phyloP scores from a whole-genome alignment of 768 basidiomycete species.

The Hericium rajendrae region DNA sequence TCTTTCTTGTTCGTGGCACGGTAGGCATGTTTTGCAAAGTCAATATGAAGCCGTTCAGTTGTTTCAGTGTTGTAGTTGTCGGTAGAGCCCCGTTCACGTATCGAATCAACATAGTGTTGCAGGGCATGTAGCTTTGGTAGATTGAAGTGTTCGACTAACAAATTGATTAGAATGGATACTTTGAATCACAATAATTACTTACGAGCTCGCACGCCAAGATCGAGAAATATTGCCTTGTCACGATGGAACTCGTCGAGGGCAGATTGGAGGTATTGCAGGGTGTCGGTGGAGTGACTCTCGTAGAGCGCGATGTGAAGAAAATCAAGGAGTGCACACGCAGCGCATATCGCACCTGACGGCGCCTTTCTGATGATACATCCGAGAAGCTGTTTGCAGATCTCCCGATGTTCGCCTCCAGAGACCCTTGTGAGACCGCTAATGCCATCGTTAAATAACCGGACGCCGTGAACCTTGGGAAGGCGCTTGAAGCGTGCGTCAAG shows the following conservation, averaged over 20 bases:
- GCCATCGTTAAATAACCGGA: not conserved
- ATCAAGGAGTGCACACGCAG: slow-evolving; percentile 16
- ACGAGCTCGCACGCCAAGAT: slow-evolving; percentile 20
- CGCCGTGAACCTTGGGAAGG: not conserved
- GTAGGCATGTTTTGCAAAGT: slow-evolving; percentile 23
- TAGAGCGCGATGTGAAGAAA: slow-evolving; percentile 31
- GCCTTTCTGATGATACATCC: not conserved
- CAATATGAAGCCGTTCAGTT: slow-evolving; percentile 24
- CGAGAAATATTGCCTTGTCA: slow-evolving; percentile 28
- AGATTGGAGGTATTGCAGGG: slow-evolving; percentile 18
- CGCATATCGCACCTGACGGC: not conserved
- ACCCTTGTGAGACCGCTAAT: not conserved
- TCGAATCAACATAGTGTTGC: slow-evolving; percentile 7
- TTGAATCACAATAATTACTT: slow-evolving; percentile 13
- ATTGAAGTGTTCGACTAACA: slow-evolving; percentile 2
- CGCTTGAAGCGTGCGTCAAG: not conserved
- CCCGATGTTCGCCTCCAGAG: not conserved
- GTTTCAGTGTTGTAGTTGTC: slow-evolving; percentile 24
- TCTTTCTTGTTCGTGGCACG: slow-evolving; percentile 19
- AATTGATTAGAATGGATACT: not conserved
- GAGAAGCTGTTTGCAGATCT: not conserved
- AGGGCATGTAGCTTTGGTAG: slow-evolving; percentile 11
- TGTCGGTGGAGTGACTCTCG: slow-evolving; percentile 21
- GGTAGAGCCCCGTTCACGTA: slow-evolving; percentile 2
- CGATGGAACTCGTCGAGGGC: slow-evolving; percentile 28